phyloP scores from a whole-genome alignment of 1,284 basidiomycete genomes.

The Omphalotus olearius region DNA sequence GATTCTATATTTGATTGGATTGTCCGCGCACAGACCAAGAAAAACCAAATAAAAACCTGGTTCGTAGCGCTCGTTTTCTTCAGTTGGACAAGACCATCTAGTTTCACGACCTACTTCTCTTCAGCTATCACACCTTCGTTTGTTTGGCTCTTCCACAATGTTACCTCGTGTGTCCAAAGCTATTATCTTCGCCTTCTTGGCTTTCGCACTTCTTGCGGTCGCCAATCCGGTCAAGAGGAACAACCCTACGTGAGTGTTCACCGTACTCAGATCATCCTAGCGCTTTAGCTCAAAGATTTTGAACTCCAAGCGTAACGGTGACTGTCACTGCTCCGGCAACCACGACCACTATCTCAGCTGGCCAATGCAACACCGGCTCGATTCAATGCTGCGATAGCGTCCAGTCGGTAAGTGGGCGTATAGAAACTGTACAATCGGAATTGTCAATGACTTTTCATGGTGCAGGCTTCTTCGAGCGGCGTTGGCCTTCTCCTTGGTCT shows the following conservation, averaged over 20 bases:
- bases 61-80: constrained; percentile 12
- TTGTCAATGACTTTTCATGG: not conserved
- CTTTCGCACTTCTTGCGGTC: constrained; percentile 24
- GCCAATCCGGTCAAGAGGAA: constrained; percentile 9
- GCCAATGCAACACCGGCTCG: constrained; percentile 19
- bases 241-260: not conserved
- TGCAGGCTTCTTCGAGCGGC: constrained; percentile 7
- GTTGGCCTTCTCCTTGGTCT: constrained; percentile 20
- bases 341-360: constrained; percentile 13
- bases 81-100: constrained; percentile 21
- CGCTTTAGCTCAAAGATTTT: not conserved
- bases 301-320: constrained; percentile 12
- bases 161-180: constrained; percentile 22
- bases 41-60: constrained; percentile 15
- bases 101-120: constrained; percentile 14
- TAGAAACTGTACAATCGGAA: not conserved
- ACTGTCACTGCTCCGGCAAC: constrained; percentile 19
- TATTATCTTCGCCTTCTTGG: constrained; percentile 19
- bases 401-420: constrained; percentile 8
- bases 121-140: not conserved
- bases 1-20: too few relatives aligned
- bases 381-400: constrained; percentile 24
- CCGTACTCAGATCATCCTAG: constrained; percentile 13
- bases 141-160: constrained; percentile 18
- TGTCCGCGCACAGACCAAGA: not conserved